Conservation (phyloP, 495 filamentous ascomycete genomes). For the Delitschia confertaspora region DNA sequence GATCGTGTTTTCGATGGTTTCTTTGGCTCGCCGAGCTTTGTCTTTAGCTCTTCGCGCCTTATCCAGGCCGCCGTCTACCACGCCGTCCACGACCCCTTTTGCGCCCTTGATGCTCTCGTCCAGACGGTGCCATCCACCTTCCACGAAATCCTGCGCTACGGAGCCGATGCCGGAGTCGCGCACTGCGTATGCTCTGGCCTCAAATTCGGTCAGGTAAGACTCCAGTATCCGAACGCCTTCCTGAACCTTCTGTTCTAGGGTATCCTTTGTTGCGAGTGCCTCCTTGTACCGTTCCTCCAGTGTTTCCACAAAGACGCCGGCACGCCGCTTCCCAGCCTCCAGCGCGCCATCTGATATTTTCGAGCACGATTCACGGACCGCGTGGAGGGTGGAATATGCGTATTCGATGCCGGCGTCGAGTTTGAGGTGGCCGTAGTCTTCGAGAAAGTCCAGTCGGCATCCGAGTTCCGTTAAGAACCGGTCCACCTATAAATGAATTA, state of each 20-base stretch:
- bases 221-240: constrained; percentile 82
- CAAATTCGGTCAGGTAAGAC: constrained; percentile 70
- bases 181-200: constrained; percentile 68
- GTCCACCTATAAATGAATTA: constrained; percentile 55
- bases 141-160: constrained; percentile 50
- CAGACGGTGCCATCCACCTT: constrained; percentile 60
- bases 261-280: constrained; percentile 73
- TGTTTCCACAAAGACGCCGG: constrained; percentile 85
- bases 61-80: constrained; percentile 79
- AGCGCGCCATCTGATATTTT: constrained; percentile 86
- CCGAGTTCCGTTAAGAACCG: constrained; percentile 84
- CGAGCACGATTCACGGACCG: constrained; percentile 79
- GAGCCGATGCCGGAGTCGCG: constrained; percentile 39
- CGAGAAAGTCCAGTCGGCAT: constrained; percentile 75
- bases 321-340: constrained; percentile 72
- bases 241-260: constrained; percentile 83
- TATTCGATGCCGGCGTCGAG: constrained; percentile 72
- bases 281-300: constrained; percentile 87
- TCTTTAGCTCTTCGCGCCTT: constrained; percentile 69
- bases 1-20: constrained; percentile 74
- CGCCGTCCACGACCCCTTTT: constrained; percentile 73
- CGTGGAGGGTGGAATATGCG: constrained; percentile 76
- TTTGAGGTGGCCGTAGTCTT: constrained; percentile 74
- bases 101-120: constrained; percentile 68
- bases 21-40: constrained; percentile 58